These are phyloP conservation scores for Penicillium crystallinum DNA, from an alignment of 495 filamentous ascomycete species.

Conservation along the genomic window DNA sequence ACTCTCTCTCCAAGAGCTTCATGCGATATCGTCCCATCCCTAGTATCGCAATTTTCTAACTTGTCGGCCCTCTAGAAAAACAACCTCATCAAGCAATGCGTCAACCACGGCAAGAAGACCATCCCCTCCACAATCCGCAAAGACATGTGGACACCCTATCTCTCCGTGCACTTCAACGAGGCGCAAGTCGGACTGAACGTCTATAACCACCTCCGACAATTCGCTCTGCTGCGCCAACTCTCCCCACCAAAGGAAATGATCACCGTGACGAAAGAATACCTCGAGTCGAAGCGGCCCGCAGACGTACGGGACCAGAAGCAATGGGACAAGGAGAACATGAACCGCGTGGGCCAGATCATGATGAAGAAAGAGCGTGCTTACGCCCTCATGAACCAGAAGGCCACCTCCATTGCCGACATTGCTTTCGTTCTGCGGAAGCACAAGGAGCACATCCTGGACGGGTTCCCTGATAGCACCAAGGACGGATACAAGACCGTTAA, in stretches of 20 bases:
- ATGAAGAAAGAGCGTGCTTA: constrained; percentile 53
- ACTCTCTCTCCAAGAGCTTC: not conserved
- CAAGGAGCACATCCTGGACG: constrained; percentile 31
- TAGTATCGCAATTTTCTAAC: constrained; percentile 7
- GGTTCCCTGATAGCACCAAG: constrained; percentile 21
- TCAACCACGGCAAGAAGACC: constrained; percentile 89
- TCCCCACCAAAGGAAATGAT: constrained; percentile 45
- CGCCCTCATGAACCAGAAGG: constrained; percentile 78
- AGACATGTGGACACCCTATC: constrained; percentile 86
- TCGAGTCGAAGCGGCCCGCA: constrained; percentile 58
- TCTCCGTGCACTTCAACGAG: constrained; percentile 64
- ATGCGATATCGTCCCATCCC: not conserved
- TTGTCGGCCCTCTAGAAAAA: constrained; percentile 47
- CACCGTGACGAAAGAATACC: constrained; percentile 40
- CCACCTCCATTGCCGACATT: constrained; percentile 82
- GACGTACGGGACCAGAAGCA: constrained; percentile 38
- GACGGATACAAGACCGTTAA: constrained; percentile 31
- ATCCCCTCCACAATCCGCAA: constrained; percentile 72
- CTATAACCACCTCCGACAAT: constrained; percentile 78
- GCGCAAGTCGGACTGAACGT: constrained; percentile 64
- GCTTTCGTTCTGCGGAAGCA: constrained; percentile 67
- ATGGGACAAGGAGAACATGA: constrained; percentile 42
- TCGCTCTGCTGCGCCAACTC: constrained; percentile 48
- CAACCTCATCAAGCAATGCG: constrained; percentile 65
- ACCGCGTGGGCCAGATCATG: constrained; percentile 41